Evolutionary conservation across 2,329 filamentous ascomycete species (phyloP), one percentile per base, ranked within the genome.

Genomic region (Chaetomiaceae sp.): DNA sequence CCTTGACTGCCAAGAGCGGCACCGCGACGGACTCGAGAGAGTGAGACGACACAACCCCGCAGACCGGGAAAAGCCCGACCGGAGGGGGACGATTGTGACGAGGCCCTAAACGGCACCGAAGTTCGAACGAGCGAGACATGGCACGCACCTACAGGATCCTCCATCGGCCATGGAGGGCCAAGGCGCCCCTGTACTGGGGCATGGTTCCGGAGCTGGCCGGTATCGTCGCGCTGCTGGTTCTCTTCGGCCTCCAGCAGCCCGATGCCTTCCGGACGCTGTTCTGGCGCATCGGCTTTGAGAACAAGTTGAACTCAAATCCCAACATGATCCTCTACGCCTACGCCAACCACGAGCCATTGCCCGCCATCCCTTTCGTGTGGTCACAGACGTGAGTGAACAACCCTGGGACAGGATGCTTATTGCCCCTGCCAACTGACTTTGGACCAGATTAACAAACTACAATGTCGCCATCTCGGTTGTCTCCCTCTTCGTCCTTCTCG

Each of bases 381-480:
- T 86, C 85, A 55, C 71, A 75, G 64, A 80, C 79, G 87, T 91
- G 69, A 73, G 86, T 51, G 29, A 2, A 10, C 18, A 21, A 6
- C 13, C 14, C 2, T 30, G 1, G 10, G 6, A 5, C n/a, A n/a
- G n/a, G n/a, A 3, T 13, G 9, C 4, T 1, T 9, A 4, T 32
- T 16, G n/a, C n/a, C n/a, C n/a, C n/a, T n/a, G n/a, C 16, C n/a
- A 10, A 32, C 54, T 49, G 41, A 54, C 29, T 5, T 41, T 43
- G n/a, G 20, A n/a, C 25, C 64, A 91, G 87, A 51, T 74, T 89
- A 57, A 90, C 87, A 43, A 76, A 85, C 61, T 89, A 81, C 72
- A 90, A 91, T 64, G 81, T 90, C 61, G 85, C 85, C 65, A 85
- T 90, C 61, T 86, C 86, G 33, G 79, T 92, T 59, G 74, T 90